Base-by-base conservation (phyloP, 257 asterid genomes). In the Solanum peruvianum region DNA sequence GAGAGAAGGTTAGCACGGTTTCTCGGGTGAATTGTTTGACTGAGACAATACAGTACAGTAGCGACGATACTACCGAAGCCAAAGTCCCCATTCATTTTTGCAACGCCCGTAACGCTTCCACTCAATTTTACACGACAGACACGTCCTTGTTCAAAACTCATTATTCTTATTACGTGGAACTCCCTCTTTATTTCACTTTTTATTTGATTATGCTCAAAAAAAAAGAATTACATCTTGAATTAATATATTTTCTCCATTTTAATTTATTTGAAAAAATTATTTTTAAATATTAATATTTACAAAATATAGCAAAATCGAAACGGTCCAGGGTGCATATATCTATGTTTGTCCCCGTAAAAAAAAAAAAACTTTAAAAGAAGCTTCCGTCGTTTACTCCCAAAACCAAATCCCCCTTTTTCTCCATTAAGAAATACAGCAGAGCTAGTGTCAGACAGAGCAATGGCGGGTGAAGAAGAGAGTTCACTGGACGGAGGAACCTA, bases 41-140 rank as follows among this genome's bases (percentile, higher is more conserved):
- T 86, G 91, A 84, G 91, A 47, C 66, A 25, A 62, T 15, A 45
- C 67, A 60, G 14, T 60, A 69, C 47, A 69, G 52, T 27, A 71
- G 66, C 23, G 69, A 91, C 96, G 97, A 89, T 93, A 92, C 71
- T 86, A 89, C 93, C 98, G 64, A 95, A 94, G 95, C 98, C 44
- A 95, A 93, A 94, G 88, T 87, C 81, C 85, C 37, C 52, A 16
- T 25, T 85, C 87, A 84, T 90, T 84, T 86, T 31, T 86, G 88
- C 84, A 88, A 91, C 89, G 89, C 78, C 89, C 85, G 92, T 90
- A 71, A 89, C 89, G 86, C 70, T 88, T 64, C 60, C 23, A 82
- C 88, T 78, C 82, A 18, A 14, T 27, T 70, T 70, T 45, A 70
- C 44, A 16, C 85, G 86, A 84, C 87, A 87, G 15, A 82, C 31